phyloP scores from a whole-genome alignment of 805 yeast species.

The Kodamaea leandrae region DNA sequence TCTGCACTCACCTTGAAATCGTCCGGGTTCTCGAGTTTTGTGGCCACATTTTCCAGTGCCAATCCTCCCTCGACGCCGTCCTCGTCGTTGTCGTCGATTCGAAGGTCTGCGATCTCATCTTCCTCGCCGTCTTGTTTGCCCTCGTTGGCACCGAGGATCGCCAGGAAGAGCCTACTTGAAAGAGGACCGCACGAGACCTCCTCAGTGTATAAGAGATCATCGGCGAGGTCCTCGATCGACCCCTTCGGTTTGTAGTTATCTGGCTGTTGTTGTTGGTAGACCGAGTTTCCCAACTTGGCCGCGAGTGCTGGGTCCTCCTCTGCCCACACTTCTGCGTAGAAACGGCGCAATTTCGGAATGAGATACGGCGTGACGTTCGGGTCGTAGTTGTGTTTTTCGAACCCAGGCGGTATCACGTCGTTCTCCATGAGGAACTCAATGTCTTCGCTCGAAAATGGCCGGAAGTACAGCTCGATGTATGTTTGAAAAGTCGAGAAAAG shows the following conservation, averaged over 20 bases:
- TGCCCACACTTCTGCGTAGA: slow-evolving; percentile 82
- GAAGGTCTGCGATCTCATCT: slow-evolving; percentile 18
- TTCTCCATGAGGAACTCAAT: slow-evolving; percentile 65
- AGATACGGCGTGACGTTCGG: slow-evolving; percentile 67
- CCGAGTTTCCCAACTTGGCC: slow-evolving; percentile 46
- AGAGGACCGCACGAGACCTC: slow-evolving; percentile 88
- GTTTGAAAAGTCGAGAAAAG: slow-evolving; percentile 86
- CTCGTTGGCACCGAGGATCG: slow-evolving; percentile 54
- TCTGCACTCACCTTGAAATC: slow-evolving; percentile 42
- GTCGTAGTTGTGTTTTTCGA: slow-evolving; percentile 51
- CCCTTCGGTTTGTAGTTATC: slow-evolving; percentile 57
- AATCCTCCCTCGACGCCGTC: slow-evolving; percentile 15
- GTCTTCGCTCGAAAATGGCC: slow-evolving; percentile 79
- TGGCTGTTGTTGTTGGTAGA: slow-evolving; percentile 39
- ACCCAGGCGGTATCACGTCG: slow-evolving; percentile 52
- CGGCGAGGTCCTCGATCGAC: slow-evolving; percentile 54
- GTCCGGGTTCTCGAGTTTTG: slow-evolving; percentile 32
- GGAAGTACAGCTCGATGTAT: slow-evolving; percentile 80
- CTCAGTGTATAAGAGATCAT: slow-evolving; percentile 65
- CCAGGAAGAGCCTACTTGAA: slow-evolving; percentile 78
- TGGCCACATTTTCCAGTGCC: slow-evolving; percentile 35
- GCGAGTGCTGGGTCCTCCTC: slow-evolving; percentile 64
- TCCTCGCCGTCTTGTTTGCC: slow-evolving; percentile 16
- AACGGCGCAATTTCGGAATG: slow-evolving; percentile 82
- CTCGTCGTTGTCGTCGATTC: slow-evolving; percentile 14